phyloP scores from a whole-genome alignment of 192 early-diverging fungal species.

The Linnemannia zychae region DNA sequence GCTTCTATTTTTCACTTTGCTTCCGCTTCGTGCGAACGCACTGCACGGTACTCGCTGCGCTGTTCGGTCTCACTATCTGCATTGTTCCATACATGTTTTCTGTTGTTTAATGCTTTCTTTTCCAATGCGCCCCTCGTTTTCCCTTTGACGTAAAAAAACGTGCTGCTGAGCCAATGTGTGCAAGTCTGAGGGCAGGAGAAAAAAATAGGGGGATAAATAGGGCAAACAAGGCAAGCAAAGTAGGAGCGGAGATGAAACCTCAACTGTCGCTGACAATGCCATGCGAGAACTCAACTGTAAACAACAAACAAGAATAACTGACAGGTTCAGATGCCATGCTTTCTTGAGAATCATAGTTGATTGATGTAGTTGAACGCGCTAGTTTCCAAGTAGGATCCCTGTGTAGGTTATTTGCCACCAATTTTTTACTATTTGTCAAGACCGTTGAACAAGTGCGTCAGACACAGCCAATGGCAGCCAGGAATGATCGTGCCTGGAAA shows the following conservation, averaged over 20 bases:
- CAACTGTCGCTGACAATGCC: not conserved
- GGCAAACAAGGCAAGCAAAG: not conserved
- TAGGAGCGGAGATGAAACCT: not conserved
- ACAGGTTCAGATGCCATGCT: not conserved
- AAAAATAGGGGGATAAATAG: not conserved
- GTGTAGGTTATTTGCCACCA: not conserved
- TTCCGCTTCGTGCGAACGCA: not conserved
- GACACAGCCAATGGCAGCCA: not conserved
- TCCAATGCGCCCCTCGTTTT: not conserved
- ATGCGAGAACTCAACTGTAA: conserved; percentile 4
- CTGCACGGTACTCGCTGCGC: not conserved
- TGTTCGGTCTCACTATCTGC: not conserved
- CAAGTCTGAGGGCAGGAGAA: not conserved
- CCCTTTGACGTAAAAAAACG: not conserved
- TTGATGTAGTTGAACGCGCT: not conserved
- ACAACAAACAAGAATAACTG: not conserved
- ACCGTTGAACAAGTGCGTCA: not conserved
- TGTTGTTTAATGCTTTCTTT: not conserved
- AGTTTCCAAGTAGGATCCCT: not conserved
- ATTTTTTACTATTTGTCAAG: not conserved
- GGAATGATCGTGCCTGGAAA: conserved; percentile 10
- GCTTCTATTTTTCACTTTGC: not conserved
- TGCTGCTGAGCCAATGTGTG: not conserved
- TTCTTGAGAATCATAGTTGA: not conserved
- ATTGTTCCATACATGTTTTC: not conserved